Evolutionary conservation across 148 eudicot genomes (phyloP).

Genomic region (Gaultheria prostrata): DNA sequence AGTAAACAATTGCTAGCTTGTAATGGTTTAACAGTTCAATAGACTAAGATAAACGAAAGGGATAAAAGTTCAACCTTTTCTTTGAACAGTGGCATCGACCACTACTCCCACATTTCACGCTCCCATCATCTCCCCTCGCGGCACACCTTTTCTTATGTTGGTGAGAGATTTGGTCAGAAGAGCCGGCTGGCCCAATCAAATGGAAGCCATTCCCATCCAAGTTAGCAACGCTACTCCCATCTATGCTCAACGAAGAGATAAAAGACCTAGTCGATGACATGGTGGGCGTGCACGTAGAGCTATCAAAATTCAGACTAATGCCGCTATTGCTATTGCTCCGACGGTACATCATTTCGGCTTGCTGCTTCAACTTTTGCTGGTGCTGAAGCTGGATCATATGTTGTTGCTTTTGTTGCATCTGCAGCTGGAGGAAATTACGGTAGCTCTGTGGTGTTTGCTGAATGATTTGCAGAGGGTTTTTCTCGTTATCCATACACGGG

Average conservation of each 20-base stretch:
- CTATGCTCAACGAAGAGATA: constrained; percentile 76
- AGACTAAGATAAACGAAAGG: neutral
- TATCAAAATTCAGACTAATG: constrained; percentile 64
- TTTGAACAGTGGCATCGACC: constrained; percentile 91
- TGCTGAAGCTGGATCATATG: constrained; percentile 39
- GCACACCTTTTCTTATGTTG: constrained; percentile 64
- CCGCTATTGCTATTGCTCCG: constrained; percentile 55
- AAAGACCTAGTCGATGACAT: constrained; percentile 80
- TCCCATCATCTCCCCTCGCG: constrained; percentile 63
- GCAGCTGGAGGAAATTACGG: constrained; percentile 29
- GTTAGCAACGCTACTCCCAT: constrained; percentile 70
- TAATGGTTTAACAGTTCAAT: constrained; percentile 4
- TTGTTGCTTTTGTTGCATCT: constrained; percentile 32
- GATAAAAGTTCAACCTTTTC: constrained; percentile 53
- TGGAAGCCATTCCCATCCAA: constrained; percentile 57
- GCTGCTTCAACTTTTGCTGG: constrained; percentile 56
- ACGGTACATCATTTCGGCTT: constrained; percentile 53
- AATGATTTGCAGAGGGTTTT: constrained; percentile 46
- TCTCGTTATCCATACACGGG: constrained; percentile 51
- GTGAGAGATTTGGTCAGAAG: constrained; percentile 51
- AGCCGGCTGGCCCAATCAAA: constrained; percentile 48
- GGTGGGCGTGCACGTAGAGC: constrained; percentile 61
- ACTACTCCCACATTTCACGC: constrained; percentile 62
- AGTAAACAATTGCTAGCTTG: neutral
- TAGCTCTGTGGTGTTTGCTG: constrained; percentile 32